Evolutionary conservation across 495 filamentous ascomycete genomes (phyloP), one percentile per base, ranked within the genome.

Genomic region (Aspergillus baeticus): DNA sequence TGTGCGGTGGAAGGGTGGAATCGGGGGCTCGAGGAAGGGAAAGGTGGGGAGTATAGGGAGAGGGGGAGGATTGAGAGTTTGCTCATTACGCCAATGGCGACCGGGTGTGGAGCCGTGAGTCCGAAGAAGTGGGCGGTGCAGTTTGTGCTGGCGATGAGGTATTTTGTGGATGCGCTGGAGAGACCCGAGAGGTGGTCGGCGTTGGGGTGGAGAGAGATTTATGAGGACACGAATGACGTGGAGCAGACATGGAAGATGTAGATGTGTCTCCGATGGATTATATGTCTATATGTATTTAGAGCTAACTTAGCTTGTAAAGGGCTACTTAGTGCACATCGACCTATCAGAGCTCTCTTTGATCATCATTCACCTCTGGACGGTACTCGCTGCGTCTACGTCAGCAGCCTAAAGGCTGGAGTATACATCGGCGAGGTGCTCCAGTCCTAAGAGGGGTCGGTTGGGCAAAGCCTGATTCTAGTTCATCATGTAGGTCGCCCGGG

Each of bases 331-430:
- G 10, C 35, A 18, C n/a, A 45, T 2, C 6, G 47, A 59, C 66
- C 70, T 64, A 75, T 78, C 75, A 76, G 75, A 74, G 75, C 75
- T 78, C 75, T 78, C 75, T 78, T 78, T 76, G 72, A 62, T 59
- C 68, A 48, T 76, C 75, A 75, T 65, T 20, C 18, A 22, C 36
- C 26, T 5, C 58, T n/a, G 41, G 41, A 47, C 29, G 31, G 41
- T 37, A 22, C 13, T 18, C 43, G 49, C 59, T 58, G 66, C 68
- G 64, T 71, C 63, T 70, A 74, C 73, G 65, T 72, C 70, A 39
- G 14, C 33, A 36, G 33, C 23, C n/a, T 20, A 13, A 39, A 7
- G 31, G 34, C 42, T 20, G 18, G 69, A 71, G 71, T 74, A 71
- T 73, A 70, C 68, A 63, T 73, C 65, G 56, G 10, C 4, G 13